phyloP scores from a whole-genome alignment of 2,329 filamentous ascomycete species.

The Aspergillus uvarum region DNA sequence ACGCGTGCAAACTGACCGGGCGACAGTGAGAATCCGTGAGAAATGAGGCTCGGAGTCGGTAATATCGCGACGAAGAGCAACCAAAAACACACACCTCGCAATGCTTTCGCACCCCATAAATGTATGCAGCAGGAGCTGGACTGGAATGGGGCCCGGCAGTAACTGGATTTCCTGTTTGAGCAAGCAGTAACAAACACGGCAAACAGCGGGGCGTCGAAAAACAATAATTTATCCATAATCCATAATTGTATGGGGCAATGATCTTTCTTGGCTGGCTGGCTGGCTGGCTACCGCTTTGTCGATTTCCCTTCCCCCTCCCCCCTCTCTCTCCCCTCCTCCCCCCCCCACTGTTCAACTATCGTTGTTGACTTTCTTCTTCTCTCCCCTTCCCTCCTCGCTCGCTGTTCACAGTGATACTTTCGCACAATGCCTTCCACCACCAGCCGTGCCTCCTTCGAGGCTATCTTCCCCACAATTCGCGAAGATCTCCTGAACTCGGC shows the following conservation, averaged over 20 bases:
- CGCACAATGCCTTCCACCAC: conserved; percentile 68
- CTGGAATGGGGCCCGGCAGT: no score
- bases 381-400: neutral
- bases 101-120: no score
- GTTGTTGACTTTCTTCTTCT: neutral
- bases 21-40: no score
- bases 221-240: neutral
- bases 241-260: no score
- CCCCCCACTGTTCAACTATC: neutral
- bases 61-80: neutral
- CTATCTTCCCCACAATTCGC: conserved; percentile 81
- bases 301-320: neutral
- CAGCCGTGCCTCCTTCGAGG: conserved; percentile 73
- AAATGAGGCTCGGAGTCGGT: neutral
- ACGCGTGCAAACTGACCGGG: neutral
- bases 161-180: conserved; percentile 18
- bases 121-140: neutral
- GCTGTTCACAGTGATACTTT: neutral
- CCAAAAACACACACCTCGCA: no score
- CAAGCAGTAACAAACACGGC: conserved; percentile 29
- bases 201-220: conserved; percentile 14
- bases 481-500: conserved; percentile 78
- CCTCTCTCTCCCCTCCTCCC: neutral
- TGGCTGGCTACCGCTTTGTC: no score
- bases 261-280: no score